Evolutionary conservation across 2,329 filamentous ascomycete species (phyloP), one percentile per base, ranked within the genome.

Genomic region (Aspergillus flavus): DNA sequence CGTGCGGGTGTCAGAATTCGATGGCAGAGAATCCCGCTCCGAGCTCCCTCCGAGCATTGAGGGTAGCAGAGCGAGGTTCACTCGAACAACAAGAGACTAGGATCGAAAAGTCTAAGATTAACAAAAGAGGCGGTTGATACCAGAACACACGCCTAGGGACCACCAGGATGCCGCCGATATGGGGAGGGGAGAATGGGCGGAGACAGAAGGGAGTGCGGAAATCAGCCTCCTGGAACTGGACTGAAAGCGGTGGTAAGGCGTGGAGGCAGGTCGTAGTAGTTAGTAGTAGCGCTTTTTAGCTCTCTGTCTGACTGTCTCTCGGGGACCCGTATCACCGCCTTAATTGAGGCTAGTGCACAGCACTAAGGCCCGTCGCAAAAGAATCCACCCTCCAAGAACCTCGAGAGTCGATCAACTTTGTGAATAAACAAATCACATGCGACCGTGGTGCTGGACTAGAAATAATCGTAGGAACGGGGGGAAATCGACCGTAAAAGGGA

Each of bases 1-100:
- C 62, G 66, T 65, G 57, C 72, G 66, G 64, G 69, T 66, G 65
- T 70, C 69, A 53, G 72, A 72, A 69, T 71, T 72, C 62, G 71
- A 70, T 64, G 68, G 68, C 61, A 70, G 70, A 63, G 71, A 68
- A 71, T 71, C 68, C 69, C 68, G 73, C 70, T 72, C 70, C 62
- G 70, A 71, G 67, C 71, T 76, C 66, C 71, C 71, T 72, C 73
- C 72, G 70, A 71, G 67, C 75, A 78, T 76, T 70, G 72, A 68
- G 71, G 69, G 64, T 70, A 68, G 70, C 66, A 65, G 66, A 64
- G 70, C 64, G 65, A 71, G 62, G 58, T 62, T 68, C 58, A 61
- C 59, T 52, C 58, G 28, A 34, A 57, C 34, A 53, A 46, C 63
- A 48, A 50, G 62, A 59, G 61, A 56, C 57, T 59, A 60, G 62